A percentile compares a stretch with the other conserved stretches of the same genome.
phyloP scores from a whole-genome alignment of 2,329 filamentous ascomycete species.

The Venturia nashicola region DNA sequence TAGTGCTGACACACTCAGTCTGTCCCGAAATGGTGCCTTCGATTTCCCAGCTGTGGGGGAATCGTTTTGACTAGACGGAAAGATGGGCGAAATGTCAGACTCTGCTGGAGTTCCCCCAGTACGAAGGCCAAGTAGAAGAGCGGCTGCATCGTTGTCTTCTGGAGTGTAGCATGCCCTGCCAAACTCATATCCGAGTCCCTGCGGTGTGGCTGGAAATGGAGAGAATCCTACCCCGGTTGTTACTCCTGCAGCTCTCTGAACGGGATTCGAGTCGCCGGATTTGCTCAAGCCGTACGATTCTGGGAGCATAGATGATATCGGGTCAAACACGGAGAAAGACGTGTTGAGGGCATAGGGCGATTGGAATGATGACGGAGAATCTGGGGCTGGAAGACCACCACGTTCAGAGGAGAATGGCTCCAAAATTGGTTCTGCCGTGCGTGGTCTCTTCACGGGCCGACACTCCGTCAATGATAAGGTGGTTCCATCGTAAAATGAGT shows the following conservation, averaged over 20 bases:
- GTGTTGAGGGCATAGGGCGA: not conserved
- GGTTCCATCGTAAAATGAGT: not conserved
- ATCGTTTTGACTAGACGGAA: not conserved
- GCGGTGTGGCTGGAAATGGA: not conserved
- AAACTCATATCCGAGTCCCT: not conserved
- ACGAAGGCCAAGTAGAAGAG: not conserved
- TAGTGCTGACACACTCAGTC: not conserved
- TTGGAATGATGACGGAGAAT: not conserved
- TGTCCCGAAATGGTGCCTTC: not conserved
- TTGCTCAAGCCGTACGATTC: conserved; percentile 1
- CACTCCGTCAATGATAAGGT: not conserved
- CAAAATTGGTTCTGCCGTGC: not conserved
- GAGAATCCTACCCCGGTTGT: too few relatives aligned
- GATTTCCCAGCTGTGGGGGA: not conserved
- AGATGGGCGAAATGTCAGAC: not conserved
- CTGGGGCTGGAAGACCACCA: not conserved
- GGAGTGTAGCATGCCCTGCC: not conserved
- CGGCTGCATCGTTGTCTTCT: not conserved
- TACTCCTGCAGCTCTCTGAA: not conserved
- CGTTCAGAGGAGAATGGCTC: not conserved
- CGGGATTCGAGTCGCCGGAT: not conserved
- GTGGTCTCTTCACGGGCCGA: not conserved
- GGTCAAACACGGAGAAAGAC: not conserved
- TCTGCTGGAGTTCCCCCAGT: not conserved
- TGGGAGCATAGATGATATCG: not conserved